Evolutionary conservation across 257 asterid species (phyloP), one percentile per base, ranked within the genome.

Genomic region (Echium plantagineum): DNA sequence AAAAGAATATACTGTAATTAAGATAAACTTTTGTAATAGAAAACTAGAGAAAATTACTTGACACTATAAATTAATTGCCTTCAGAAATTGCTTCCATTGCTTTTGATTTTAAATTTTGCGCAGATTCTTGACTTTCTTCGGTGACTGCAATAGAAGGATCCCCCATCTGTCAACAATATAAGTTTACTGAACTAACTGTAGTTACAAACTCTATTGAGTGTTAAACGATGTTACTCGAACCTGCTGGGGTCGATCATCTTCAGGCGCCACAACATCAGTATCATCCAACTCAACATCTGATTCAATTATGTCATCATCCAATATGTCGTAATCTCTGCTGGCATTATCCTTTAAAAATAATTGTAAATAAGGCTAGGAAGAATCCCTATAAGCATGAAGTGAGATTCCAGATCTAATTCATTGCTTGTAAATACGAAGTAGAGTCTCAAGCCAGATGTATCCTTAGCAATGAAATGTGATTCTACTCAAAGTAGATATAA

Each of bases 271-370:
- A 17, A 81, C 66, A 63, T 82, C 87, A 46, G 79, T 58, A 63
- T 71, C 66, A 62, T 86, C 95, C 71, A 90, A 57, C 73, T 90
- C 96, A 19, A 90, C 72, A 69, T 87, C 93, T 46, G 95, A 90
- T 68, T 90, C 94, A 49, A 78, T 70, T 67, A 86, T 78, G 59
- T 83, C 85, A 21, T 77, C 94, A 16, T 67, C 75, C 61, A 58
- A 12, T 48, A 21, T 58, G 57, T 68, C 71, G 55, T 69, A 31
- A 31, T 31, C 38, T 31, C 38, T 38, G 9, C 48, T 10, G 9
- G 1, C 9, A 38, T 38, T 42, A 12, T 10, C 49, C 49, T 42
- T 20, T 28, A 5, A 55, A 60, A 66, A 48, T 20, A 76, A 57
- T 12, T 18, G 31, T 57, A 75, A 63, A 20, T 60, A 35, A 42